phyloP scores from a whole-genome alignment of 768 basidiomycete genomes.

The Panaeolus papilionaceus region DNA sequence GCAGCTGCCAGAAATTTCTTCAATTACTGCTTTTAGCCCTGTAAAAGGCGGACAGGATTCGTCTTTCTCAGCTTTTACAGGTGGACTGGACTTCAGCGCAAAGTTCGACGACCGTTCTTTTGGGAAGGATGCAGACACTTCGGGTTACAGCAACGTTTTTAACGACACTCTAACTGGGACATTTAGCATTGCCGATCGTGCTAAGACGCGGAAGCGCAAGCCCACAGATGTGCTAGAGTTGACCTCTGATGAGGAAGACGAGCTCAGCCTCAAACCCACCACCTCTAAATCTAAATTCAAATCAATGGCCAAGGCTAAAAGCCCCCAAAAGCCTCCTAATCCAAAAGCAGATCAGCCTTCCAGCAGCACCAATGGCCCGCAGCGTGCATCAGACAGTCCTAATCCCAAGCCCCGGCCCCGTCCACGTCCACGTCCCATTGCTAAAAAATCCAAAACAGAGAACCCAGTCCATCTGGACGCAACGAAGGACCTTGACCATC shows the following conservation, averaged over 20 bases:
- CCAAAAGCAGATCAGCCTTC: not conserved
- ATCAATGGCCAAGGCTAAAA: conserved; percentile 26
- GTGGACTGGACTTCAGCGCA: conserved; percentile 15
- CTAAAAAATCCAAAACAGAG: conserved; percentile 18
- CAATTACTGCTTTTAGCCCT: conserved; percentile 28
- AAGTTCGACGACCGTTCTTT: conserved; percentile 5
- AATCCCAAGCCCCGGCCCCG: conserved; percentile 27
- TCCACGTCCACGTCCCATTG: conserved; percentile 27
- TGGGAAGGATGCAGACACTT: conserved; percentile 18
- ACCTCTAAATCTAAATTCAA: conserved; percentile 31
- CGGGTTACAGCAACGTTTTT: conserved; percentile 19
- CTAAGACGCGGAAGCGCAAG: conserved; percentile 58
- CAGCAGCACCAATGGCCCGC: conserved; percentile 11
- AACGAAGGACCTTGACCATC: conserved; percentile 2
- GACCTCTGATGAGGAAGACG: conserved; percentile 47
- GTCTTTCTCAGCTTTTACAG: conserved; percentile 21
- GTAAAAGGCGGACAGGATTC: conserved; percentile 7
- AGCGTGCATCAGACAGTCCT: not conserved
- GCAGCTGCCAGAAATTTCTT: conserved; percentile 18
- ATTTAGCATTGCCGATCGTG: conserved; percentile 58
- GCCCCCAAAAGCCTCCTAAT: conserved; percentile 9
- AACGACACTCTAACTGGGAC: conserved; percentile 24
- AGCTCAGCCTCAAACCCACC: conserved; percentile 35
- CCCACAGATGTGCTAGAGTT: conserved; percentile 50
- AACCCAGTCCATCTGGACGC: conserved; percentile 1